Conservation (phyloP, 2,329 filamentous ascomycete species). For the Stenocarpella maydis region DNA sequence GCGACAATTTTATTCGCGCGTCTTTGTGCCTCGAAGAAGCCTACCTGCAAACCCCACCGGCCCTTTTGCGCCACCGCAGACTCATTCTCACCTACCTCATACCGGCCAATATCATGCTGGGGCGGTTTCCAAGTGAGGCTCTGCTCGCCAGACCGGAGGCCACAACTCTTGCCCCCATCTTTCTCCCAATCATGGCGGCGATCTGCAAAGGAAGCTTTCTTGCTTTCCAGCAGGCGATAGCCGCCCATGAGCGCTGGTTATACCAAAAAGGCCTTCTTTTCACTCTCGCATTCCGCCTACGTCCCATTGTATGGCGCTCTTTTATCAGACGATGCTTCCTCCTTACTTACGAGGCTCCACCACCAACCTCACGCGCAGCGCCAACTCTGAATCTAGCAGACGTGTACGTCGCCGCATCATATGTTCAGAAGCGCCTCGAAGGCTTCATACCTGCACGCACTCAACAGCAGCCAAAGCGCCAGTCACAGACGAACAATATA, state of each 20-base stretch:
- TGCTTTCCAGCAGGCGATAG: slow-evolving; percentile 75
- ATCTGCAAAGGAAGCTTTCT: slow-evolving; percentile 79
- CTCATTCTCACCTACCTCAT: slow-evolving; percentile 86
- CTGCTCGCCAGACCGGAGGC: slow-evolving; percentile 79
- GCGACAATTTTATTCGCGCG: slow-evolving; percentile 82
- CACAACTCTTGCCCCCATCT: slow-evolving; percentile 68
- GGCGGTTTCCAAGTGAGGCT: slow-evolving; percentile 75
- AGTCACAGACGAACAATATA: slow-evolving; percentile 56
- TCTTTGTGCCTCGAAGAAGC: slow-evolving; percentile 79
- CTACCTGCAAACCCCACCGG: slow-evolving; percentile 72
- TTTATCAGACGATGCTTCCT: slow-evolving; percentile 81
- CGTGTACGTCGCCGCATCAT: slow-evolving; percentile 69
- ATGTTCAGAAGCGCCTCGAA: slow-evolving; percentile 70
- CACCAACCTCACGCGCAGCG: slow-evolving; percentile 67
- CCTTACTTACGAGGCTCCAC: slow-evolving; percentile 74
- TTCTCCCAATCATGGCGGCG: slow-evolving; percentile 75
- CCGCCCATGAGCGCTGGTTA: slow-evolving; percentile 74
- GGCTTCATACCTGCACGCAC: slow-evolving; percentile 57
- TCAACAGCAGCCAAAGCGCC: slow-evolving; percentile 41
- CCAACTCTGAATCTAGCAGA: slow-evolving; percentile 79
- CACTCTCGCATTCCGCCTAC: slow-evolving; percentile 77
- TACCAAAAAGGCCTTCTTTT: slow-evolving; percentile 78
- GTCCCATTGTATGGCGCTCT: slow-evolving; percentile 84
- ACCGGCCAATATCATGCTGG: slow-evolving; percentile 82
- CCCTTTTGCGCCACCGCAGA: slow-evolving; percentile 76